Percentiles rank a stretch among this genome's conserved stretches.
These are phyloP conservation scores for Candida succiphila DNA, from an alignment of 805 yeast genomes.

Conservation along the genomic window DNA sequence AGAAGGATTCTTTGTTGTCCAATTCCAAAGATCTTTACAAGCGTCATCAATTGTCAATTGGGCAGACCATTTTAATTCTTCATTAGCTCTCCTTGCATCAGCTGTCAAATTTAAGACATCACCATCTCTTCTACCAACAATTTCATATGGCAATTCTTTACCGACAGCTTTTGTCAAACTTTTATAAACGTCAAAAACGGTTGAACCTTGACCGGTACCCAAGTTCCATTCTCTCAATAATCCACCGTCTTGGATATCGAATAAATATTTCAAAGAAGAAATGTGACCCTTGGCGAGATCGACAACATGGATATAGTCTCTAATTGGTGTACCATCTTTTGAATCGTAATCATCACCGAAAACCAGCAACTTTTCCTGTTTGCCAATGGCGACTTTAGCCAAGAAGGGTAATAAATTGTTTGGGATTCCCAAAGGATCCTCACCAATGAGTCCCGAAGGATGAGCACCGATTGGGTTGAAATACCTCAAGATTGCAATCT, in stretches of 20 bases:
- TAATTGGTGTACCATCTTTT: constrained; percentile 71
- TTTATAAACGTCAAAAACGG: constrained; percentile 61
- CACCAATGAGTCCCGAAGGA: constrained; percentile 72
- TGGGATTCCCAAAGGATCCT: constrained; percentile 72
- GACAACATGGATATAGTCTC: constrained; percentile 75
- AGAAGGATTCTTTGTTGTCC: constrained; percentile 61
- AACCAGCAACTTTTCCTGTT: constrained; percentile 54
- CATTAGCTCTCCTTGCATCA: constrained; percentile 53
- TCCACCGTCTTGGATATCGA: constrained; percentile 26
- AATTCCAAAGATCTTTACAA: constrained; percentile 66
- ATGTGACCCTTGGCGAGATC: constrained; percentile 74
- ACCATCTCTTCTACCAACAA: constrained; percentile 62
- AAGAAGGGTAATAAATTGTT: constrained; percentile 66
- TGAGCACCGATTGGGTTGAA: constrained; percentile 86
- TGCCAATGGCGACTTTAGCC: constrained; percentile 70
- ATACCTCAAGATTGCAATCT: constrained; percentile 58
- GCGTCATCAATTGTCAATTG: constrained; percentile 47
- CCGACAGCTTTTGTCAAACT: constrained; percentile 63
- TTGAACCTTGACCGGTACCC: constrained; percentile 74
- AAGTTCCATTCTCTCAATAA: constrained; percentile 72
- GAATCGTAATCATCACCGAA: constrained; percentile 67
- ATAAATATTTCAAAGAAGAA: constrained; percentile 54
- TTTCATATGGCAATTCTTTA: constrained; percentile 49
- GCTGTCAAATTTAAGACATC: constrained; percentile 64
- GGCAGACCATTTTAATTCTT: constrained; percentile 59